These are phyloP conservation scores for Diversispora epigaea DNA, from an alignment of 192 early-diverging fungal species.

Conservation along the genomic window DNA sequence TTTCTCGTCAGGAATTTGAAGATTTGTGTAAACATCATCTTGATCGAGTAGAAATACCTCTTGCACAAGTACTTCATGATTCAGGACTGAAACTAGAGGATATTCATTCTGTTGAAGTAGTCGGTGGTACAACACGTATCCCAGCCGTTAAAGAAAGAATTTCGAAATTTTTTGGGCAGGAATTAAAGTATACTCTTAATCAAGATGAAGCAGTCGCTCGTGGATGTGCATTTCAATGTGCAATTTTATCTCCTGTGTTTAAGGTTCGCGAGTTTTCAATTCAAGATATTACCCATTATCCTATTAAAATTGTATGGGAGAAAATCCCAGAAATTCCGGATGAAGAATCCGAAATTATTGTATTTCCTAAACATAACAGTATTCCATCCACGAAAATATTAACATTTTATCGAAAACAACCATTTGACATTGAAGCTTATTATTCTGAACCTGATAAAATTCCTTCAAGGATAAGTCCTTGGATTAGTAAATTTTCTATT, in stretches of 20 bases:
- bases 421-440: slow-evolving; percentile 79
- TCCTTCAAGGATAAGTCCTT: slow-evolving; percentile 74
- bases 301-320: slow-evolving; percentile 90
- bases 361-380: slow-evolving; percentile 81
- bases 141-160: slow-evolving; percentile 90
- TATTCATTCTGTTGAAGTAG: slow-evolving; percentile 91
- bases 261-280: slow-evolving; percentile 96
- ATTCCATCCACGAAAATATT: slow-evolving; percentile 91
- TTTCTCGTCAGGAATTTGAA: slow-evolving; percentile 84
- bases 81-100: slow-evolving; percentile 76
- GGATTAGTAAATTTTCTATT: slow-evolving; percentile 85
- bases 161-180: slow-evolving; percentile 84
- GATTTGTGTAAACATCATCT: slow-evolving; percentile 74
- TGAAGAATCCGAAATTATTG: slow-evolving; percentile 77
- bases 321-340: slow-evolving; percentile 62
- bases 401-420: slow-evolving; percentile 85
- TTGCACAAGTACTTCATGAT: slow-evolving; percentile 74
- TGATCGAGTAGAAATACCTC: slow-evolving; percentile 66
- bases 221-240: slow-evolving; percentile 95
- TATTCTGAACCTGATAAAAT: slow-evolving; percentile 70
- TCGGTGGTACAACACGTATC: slow-evolving; percentile 93
- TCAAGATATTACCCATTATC: slow-evolving; percentile 86
- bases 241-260: slow-evolving; percentile 95
- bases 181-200: slow-evolving; percentile 91
- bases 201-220: slow-evolving; percentile 97